Conservation (phyloP, 176 grass and related monocot genomes). For the Paspalum vaginatum region DNA sequence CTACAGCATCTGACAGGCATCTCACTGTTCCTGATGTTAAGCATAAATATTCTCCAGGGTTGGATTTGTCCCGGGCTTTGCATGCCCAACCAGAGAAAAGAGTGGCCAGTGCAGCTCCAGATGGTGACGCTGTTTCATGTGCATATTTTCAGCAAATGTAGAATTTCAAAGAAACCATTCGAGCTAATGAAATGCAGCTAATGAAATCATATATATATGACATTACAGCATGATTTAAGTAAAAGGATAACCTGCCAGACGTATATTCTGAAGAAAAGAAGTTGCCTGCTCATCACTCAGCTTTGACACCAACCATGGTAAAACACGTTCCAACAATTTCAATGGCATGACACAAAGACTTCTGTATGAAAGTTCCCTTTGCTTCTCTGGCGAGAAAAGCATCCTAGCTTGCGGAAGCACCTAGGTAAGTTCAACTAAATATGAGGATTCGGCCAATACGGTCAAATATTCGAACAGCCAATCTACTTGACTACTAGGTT, state of each 20-base stretch:
- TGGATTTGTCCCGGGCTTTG: conserved; percentile 73
- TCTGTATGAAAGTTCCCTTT: conserved; percentile 84
- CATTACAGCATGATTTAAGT: conserved; percentile 3
- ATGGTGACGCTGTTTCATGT: conserved; percentile 72
- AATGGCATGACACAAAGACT: conserved; percentile 95
- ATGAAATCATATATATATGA: no score
- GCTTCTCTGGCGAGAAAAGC: conserved; percentile 88
- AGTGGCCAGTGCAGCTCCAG: conserved; percentile 80
- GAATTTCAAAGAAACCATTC: conserved; percentile 37
- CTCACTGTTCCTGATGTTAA: conserved; percentile 50
- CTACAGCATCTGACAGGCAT: conserved; percentile 48
- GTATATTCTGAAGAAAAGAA: conserved; percentile 89
- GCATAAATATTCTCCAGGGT: conserved; percentile 79
- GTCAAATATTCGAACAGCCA: conserved; percentile 19
- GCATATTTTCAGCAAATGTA: conserved; percentile 46
- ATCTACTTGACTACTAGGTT: conserved; percentile 13
- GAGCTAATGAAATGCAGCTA: conserved; percentile 20
- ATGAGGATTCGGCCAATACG: conserved; percentile 29
- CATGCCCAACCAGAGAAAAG: conserved; percentile 97
- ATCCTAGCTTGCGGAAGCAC: conserved; percentile 97
- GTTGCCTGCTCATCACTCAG: conserved; percentile 76
- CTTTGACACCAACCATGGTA: conserved; percentile 92
- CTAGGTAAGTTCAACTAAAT: conserved; percentile 60
- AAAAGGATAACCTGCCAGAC: conserved; percentile 69
- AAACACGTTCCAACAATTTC: conserved; percentile 87